phyloP scores from a whole-genome alignment of 805 yeast genomes.

The Cyberlindnera samutprakarnensis region DNA sequence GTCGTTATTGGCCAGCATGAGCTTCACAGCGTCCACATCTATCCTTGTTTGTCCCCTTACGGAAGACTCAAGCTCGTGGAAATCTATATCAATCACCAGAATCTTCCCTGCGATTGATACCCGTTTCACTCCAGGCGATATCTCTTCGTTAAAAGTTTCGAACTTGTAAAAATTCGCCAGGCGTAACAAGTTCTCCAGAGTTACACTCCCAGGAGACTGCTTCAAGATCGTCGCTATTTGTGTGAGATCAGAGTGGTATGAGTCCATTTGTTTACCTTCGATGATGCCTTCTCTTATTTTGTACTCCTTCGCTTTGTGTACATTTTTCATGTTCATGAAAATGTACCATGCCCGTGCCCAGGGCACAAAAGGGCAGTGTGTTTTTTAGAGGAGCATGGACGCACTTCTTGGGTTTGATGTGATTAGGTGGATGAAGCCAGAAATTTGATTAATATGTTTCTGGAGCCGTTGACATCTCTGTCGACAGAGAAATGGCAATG shows the following conservation, averaged over 20 bases:
- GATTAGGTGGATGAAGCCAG: too few relatives aligned
- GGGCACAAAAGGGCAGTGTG: too few relatives aligned
- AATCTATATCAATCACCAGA: slow-evolving; percentile 22
- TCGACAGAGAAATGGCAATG: too few relatives aligned
- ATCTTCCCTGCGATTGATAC: slow-evolving; percentile 23
- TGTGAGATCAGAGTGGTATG: slow-evolving; percentile 15
- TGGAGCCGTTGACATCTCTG: too few relatives aligned
- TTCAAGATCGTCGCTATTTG: slow-evolving; percentile 17
- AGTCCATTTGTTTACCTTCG: slow-evolving; percentile 11
- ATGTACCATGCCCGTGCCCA: too few relatives aligned
- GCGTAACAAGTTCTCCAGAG: slow-evolving; percentile 20
- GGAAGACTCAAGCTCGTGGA: slow-evolving; percentile 5
- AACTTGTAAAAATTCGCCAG: slow-evolving; percentile 21
- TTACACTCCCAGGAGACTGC: slow-evolving; percentile 14
- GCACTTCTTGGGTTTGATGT: too few relatives aligned
- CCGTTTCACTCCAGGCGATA: slow-evolving; percentile 11
- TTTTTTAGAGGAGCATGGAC: too few relatives aligned
- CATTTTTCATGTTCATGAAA: too few relatives aligned
- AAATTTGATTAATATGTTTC: too few relatives aligned
- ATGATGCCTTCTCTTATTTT: not conserved
- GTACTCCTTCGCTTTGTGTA: not conserved
- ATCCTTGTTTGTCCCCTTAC: slow-evolving; percentile 10
- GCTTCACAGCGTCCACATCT: slow-evolving; percentile 12
- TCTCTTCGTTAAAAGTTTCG: slow-evolving; percentile 19
- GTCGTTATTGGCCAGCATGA: slow-evolving; percentile 22